These are phyloP conservation scores for Thielaviopsis ethacetica DNA, from an alignment of 2,329 filamentous ascomycete species.

Conservation along the genomic window DNA sequence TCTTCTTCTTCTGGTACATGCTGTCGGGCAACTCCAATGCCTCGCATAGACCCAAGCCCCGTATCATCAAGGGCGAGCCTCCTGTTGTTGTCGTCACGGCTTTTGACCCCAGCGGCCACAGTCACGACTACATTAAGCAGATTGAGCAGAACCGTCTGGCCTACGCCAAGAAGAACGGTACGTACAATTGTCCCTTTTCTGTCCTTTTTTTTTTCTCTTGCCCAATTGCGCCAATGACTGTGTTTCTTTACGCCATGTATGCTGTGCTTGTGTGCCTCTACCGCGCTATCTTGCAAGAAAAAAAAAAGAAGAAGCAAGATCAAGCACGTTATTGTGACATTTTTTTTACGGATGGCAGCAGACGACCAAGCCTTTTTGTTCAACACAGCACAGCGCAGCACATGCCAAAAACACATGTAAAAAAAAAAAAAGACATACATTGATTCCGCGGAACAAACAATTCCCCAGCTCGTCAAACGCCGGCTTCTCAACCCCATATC, in stretches of 20 bases:
- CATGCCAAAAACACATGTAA: background rate
- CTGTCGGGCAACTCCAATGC: slow-evolving; percentile 23
- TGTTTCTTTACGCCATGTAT: background rate
- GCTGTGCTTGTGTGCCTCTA: background rate
- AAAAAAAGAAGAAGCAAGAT: background rate
- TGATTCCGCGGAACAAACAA: background rate
- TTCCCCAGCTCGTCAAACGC: background rate
- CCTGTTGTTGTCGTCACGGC: slow-evolving; percentile 71
- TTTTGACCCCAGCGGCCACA: slow-evolving; percentile 36
- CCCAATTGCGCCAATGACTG: background rate
- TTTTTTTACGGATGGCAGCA: background rate
- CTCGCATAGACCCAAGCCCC: slow-evolving; percentile 9
- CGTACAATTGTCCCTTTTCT: slow-evolving; percentile 15
- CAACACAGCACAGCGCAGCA: background rate
- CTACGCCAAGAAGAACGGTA: slow-evolving; percentile 80
- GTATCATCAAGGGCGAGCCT: slow-evolving; percentile 28
- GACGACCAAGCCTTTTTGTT: background rate
- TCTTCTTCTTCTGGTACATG: slow-evolving; percentile 45
- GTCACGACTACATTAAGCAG: slow-evolving; percentile 49
- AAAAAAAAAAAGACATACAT: background rate
- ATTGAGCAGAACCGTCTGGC: slow-evolving; percentile 69
- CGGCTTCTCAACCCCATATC: background rate
- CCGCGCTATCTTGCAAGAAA: background rate
- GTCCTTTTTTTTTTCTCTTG: background rate
- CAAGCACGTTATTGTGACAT: background rate